Evolutionary conservation across 2,329 filamentous ascomycete species (phyloP), one percentile per base, ranked within the genome.

Genomic region (Pseudocercospora eumusae): DNA sequence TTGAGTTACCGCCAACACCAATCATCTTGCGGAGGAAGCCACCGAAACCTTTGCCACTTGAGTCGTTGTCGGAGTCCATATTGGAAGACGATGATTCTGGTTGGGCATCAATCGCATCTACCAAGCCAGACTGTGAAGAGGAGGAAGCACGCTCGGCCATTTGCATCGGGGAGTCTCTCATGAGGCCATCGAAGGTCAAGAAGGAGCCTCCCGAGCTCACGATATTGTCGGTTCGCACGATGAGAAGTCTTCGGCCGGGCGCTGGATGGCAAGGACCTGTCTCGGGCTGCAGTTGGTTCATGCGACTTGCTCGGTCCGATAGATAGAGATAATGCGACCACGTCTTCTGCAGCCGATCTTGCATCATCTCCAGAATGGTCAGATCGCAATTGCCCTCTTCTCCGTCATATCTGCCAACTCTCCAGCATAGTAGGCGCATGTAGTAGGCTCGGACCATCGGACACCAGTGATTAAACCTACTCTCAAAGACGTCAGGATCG

Each of bases 371-470:
- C 70, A 92, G 88, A 62, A 96, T 91, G 68, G 65, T 47, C 4
- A 69, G 36, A n/a, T 73, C 69, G 18, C 57, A 65, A 9, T 57
- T 54, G 21, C 52, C 33, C 9, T 85, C 81, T 52, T 83, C 84
- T 15, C 88, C 91, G 57, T 87, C 85, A 71, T 89, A 90, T 65
- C 93, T 84, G 66, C 90, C 93, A 53, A 97, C 81, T 63, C 92
- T 86, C 93, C 93, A 97, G 76, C 92, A 96, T 21, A 96, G 77
- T 55, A 97, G 79, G 52, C 93, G 90, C 84, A 96, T 95, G 74
- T 89, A 97, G 75, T 96, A 97, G 13, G 92, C 89, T 64, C 93
- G 86, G 21, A 96, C 91, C 93, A 96, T 96, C 0, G 93, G 92
- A 71, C 91, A 96, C 92, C 93, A 96, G 71, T 96, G 92, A 72